phyloP scores from a whole-genome alignment of 495 filamentous ascomycete species.

The Amphirosellinia nigrospora region DNA sequence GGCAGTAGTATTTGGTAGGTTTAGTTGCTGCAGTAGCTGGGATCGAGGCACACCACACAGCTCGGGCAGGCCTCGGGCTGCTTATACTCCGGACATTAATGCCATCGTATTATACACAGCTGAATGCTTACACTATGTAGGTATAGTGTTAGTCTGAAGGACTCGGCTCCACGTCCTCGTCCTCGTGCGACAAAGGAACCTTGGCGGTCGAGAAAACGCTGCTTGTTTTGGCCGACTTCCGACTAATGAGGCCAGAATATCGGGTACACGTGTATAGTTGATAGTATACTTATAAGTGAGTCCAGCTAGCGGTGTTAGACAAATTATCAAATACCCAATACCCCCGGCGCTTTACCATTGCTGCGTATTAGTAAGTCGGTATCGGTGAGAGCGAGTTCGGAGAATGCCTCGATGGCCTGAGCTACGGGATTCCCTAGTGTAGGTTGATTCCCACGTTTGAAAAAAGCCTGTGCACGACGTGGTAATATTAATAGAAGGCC shows the following conservation, averaged over 20 bases:
- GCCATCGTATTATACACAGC: no score
- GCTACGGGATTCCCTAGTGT: no score
- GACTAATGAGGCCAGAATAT: constrained; percentile 2
- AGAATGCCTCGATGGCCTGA: not conserved
- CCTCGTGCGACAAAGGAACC: constrained; percentile 6
- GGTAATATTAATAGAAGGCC: constrained; percentile 20
- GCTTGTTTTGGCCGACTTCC: not conserved
- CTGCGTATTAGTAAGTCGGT: not conserved
- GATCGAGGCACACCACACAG: not conserved
- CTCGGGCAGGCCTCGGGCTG: no score
- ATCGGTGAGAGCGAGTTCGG: constrained; percentile 9
- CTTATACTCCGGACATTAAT: not conserved
- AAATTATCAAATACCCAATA: not conserved
- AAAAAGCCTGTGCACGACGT: constrained; percentile 16
- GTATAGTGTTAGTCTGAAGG: no score
- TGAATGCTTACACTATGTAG: no score
- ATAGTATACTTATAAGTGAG: not conserved
- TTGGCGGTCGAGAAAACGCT: not conserved
- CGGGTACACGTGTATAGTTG: not conserved
- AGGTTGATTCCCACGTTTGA: not conserved
- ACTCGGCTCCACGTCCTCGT: not conserved
- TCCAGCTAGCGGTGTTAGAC: not conserved
- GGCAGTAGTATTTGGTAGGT: not conserved
- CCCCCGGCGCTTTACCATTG: not conserved
- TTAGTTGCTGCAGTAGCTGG: not conserved